Evolutionary conservation across 495 filamentous ascomycete species (phyloP).

Genomic region (Astrothelium macrocarpum): DNA sequence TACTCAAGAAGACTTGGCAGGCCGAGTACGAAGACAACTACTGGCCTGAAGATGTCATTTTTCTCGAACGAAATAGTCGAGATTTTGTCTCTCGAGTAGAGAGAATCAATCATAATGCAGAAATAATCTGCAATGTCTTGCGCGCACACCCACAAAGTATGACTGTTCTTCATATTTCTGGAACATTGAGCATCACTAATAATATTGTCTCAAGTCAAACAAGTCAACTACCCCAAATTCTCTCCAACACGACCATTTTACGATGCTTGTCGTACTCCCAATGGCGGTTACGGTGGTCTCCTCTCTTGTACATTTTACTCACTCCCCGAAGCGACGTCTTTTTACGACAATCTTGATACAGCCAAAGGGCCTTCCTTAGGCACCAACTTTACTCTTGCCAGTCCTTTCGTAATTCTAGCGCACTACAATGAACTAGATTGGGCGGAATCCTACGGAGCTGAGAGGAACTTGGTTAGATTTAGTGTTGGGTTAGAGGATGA

Average conservation of each 20-base stretch:
- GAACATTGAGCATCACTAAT: background rate
- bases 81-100: slow-evolving; percentile 79
- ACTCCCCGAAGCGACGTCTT: slow-evolving; percentile 60
- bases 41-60: slow-evolving; percentile 88
- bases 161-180: slow-evolving; percentile 5
- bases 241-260: slow-evolving; percentile 60
- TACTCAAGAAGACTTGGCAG: slow-evolving; percentile 52
- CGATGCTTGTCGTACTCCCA: slow-evolving; percentile 62
- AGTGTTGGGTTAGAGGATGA: slow-evolving; percentile 86
- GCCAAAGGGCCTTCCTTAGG: slow-evolving; percentile 91
- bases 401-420: slow-evolving; percentile 82
- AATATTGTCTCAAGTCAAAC: slow-evolving; percentile 48
- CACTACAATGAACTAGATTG: slow-evolving; percentile 90
- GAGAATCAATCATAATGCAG: slow-evolving; percentile 77
- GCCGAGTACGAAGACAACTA: slow-evolving; percentile 75
- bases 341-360: slow-evolving; percentile 79
- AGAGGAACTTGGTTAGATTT: slow-evolving; percentile 67
- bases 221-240: slow-evolving; percentile 80
- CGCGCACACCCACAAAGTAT: slow-evolving; percentile 44
- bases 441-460: slow-evolving; percentile 68
- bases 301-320: slow-evolving; percentile 71
- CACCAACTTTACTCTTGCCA: slow-evolving; percentile 91
- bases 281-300: slow-evolving; percentile 83
- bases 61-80: slow-evolving; percentile 91
- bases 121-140: slow-evolving; percentile 66